Percentiles rank a stretch among this genome's conserved stretches.
Conservation (phyloP, 1,284 basidiomycete species). For the Mycena citricolor region DNA sequence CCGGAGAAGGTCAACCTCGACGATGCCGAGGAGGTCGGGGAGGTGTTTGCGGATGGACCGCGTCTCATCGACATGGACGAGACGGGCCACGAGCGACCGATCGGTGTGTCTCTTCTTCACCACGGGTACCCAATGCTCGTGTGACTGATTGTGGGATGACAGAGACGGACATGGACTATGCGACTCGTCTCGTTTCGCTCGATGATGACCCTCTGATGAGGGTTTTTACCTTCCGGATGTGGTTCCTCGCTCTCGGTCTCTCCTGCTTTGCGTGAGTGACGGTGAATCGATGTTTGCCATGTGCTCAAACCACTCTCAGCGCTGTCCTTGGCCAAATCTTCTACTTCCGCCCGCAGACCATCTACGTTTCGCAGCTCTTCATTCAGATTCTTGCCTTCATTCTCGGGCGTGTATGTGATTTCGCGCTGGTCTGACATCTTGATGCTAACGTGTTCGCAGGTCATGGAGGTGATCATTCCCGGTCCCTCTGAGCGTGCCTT, state of each 20-base stretch:
- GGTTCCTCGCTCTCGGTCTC: conserved; percentile 42
- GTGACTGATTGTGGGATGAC: not conserved
- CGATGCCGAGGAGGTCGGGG: conserved; percentile 22
- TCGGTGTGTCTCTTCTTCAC: conserved; percentile 27
- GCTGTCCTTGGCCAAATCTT: conserved; percentile 60
- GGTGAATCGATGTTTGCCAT: too few species aligned
- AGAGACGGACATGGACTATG: conserved; percentile 49
- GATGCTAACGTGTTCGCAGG: too few species aligned
- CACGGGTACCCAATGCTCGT: not conserved
- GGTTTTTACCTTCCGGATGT: conserved; percentile 44
- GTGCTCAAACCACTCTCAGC: too few species aligned
- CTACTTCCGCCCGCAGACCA: conserved; percentile 56
- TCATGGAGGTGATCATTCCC: conserved; percentile 47
- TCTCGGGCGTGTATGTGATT: conserved; percentile 34
- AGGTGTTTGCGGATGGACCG: conserved; percentile 37
- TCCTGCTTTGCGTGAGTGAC: too few species aligned
- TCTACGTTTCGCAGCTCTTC: conserved; percentile 56
- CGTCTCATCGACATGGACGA: conserved; percentile 38
- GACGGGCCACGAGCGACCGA: conserved; percentile 40
- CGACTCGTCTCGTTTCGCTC: conserved; percentile 49
- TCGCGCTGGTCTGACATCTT: conserved; percentile 31
- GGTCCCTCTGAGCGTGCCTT: conserved; percentile 36
- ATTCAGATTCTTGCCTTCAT: conserved; percentile 51
- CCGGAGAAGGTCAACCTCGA: conserved; percentile 24
- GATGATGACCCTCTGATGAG: conserved; percentile 60